Base-by-base conservation (phyloP, 1,284 basidiomycete species). In the Malassezia japonica region DNA sequence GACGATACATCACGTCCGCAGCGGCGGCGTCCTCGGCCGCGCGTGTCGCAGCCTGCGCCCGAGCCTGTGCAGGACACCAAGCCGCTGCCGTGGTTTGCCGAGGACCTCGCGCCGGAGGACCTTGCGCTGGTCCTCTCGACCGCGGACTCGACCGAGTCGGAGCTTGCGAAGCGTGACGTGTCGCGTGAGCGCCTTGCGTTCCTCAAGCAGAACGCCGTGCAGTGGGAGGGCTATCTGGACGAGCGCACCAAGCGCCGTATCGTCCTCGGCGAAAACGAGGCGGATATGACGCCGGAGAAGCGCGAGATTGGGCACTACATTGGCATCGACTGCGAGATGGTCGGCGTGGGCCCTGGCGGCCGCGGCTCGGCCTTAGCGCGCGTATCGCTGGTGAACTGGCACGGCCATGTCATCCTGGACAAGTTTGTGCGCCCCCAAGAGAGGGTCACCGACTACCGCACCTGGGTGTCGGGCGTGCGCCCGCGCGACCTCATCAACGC, bases 311-410 rank as follows among this genome's bases (percentile, higher is more conserved):
- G 41, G 12, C 50, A 82, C 70, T 89, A 84, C 59, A 74, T 92
- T 25, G 83, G 87, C 0, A 77, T 96, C 36, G 91, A 96, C 73
- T 95, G 91, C 64, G 91, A 98, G 75, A 96, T 98, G 91, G 92
- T 98, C 3, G 91, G 91, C 1, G 82, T 96, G 6, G 90, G 91
- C 0, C 79, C 82, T 8, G 79, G 84, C 27, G 90, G 88, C 9
- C 59, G 79, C 1, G 81, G 94, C 69, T 89, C 85, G 0, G 83
- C 84, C 0, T 78, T 96, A 1, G 92, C 92, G 1, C 83, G 91
- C 36, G 87, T 95, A 48, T 88, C 85, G 38, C 74, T 96, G 35
- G 89, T 96, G 54, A 94, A 96, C 73, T 94, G 83, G 70, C 78
- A 89, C 64, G 92, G 92, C 0, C 81, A 79, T 6, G 77, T 87